Base-by-base conservation (phyloP, 2,329 filamentous ascomycete genomes). In the Sphaerulina populicola region DNA sequence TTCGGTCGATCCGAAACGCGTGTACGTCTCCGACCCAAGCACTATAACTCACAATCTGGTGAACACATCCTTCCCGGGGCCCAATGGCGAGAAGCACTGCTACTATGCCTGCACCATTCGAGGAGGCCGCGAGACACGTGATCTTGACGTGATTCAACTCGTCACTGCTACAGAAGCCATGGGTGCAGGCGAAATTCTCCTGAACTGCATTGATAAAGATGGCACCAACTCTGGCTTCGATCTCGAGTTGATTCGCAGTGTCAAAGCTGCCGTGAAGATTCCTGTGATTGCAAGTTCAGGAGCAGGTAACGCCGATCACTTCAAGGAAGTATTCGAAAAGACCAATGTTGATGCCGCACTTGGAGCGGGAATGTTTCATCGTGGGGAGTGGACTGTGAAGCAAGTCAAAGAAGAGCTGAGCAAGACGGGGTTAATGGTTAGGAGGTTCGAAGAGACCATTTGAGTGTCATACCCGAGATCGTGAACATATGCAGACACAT, bases 91-190 rank as follows among this genome's bases (percentile, higher is more conserved):
- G 69, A 73, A 75, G 47, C 85, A 82, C 70, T 95, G 88, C 74
- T 98, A 91, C 91, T 98, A 96, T 68, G 90, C 93, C 52, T 97
- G 93, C 72, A 98, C 93, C 6, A 88, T 94, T 73, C 94, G 91
- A 72, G 93, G 93, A 42, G 93, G 93, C 6, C 83, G 93, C 55
- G 91, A 97, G 72, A 90, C 86, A n/a, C 81, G 90, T 54, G 89
- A 97, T 68, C 77, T 97, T 59, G 91, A 97, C 67, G 93, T 96
- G 12, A 80, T 90, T 11, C 86, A 97, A 72, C 79, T 98, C 8
- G 82, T 85, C 8, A 82, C 80, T 60, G 93, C 93, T 10, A 91
- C 97, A 33, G 89, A 98, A 72, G 89, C 88, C 51, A 94, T 98
- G 88, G 93, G 93, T 47, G 80, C 86, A 1, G 93, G 93, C 51